Conservation (phyloP, 306 rosid species). For the Castanea sativa region DNA sequence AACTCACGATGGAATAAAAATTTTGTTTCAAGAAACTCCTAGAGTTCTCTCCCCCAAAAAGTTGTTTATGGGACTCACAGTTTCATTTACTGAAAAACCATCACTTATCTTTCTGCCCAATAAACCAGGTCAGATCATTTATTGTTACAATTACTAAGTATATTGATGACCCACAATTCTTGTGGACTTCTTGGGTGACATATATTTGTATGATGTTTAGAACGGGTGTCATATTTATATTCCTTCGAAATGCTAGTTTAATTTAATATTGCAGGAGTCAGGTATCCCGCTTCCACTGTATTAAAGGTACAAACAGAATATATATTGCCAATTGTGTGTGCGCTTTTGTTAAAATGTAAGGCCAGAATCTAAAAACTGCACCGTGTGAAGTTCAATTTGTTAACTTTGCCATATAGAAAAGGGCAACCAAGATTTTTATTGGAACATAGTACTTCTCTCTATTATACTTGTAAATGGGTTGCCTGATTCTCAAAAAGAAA, state of each 20-base stretch:
- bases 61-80: not conserved
- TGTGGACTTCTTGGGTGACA: not conserved
- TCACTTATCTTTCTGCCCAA: not conserved
- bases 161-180: not conserved
- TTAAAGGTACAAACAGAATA: not conserved
- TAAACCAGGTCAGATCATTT: not conserved
- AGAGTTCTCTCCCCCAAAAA: not conserved
- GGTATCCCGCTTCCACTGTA: not conserved
- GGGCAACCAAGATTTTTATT: conserved; percentile 9
- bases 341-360: not conserved
- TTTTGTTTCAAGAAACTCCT: not conserved
- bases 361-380: conserved; percentile 1
- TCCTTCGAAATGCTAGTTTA: not conserved
- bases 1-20: not conserved
- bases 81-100: not conserved
- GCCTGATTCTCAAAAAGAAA: conserved; percentile 14
- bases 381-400: not conserved
- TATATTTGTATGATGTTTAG: not conserved
- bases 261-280: not conserved
- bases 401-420: not conserved
- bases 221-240: not conserved
- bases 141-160: not conserved
- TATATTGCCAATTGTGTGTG: not conserved
- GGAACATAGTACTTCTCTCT: conserved; percentile 1
- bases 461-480: conserved; percentile 4